Base-by-base conservation (phyloP, 2,329 filamentous ascomycete species). In the Cordyceps javanica region DNA sequence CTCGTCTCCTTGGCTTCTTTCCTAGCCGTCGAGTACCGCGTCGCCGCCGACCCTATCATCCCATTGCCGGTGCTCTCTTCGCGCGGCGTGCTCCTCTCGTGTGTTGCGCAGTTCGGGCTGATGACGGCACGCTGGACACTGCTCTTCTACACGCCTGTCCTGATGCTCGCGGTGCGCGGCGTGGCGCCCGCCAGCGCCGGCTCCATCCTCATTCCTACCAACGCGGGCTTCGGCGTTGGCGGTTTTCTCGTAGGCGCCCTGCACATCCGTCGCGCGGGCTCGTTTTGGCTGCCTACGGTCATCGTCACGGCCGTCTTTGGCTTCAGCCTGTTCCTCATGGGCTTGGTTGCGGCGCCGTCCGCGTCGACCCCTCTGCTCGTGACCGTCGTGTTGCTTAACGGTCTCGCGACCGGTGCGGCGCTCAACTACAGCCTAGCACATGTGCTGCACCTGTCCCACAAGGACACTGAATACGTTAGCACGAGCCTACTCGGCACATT, bases 391-490 rank as follows among this genome's bases (percentile, higher is more conserved):
- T 86, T 91, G 65, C 48, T 80, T 46, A 91, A 92, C 66, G 91
- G 90, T 0, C 75, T 91, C 44, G 80, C 81, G 61, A 88, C 87
- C 0, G 90, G 90, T 13, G 85, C 88, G 0, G 78, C 82, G 6
- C 74, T 93, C 58, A 94, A 93, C 70, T 95, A 95, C 71, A 89
- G 87, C 0, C 79, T 95, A 3, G 89, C 90, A 0, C 91, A 95
- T 65, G 70, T 92, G 5, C 77, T 95, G 5, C 88, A 94, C 68
- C 76, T 93, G 5, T 88, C 87, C 0, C 75, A 76, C 0, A 77
- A 82, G 0, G 77, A 82, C 7, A 83, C 85, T 1, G 88, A 92
- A 65, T 91, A 89, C 65, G 83, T 94, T 51, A 83, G 88, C 3
- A 90, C 87, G 0, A 88, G 89, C 13, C 75, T 96, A 42, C 72